A percentile compares a stretch with the other conserved stretches of the same genome.
These are phyloP conservation scores for Eimeria sp. DNA, from an alignment of 169 alveolate species.

Conservation along the genomic window DNA sequence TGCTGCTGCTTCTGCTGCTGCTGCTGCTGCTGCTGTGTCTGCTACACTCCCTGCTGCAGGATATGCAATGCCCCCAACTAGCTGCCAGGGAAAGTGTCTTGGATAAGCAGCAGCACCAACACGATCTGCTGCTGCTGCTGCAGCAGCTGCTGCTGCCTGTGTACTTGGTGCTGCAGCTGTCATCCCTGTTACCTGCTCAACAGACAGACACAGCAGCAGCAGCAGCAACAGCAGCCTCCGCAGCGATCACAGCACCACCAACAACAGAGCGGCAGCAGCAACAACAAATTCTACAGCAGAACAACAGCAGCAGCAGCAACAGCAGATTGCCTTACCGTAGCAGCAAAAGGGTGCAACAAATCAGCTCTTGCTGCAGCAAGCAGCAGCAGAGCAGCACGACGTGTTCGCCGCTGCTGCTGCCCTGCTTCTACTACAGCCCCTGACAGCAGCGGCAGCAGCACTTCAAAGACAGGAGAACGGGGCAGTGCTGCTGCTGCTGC, in stretches of 20 bases:
- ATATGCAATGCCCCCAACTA: not conserved
- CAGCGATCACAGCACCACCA: not conserved
- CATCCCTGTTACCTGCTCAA: not conserved
- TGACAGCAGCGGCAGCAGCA: not conserved
- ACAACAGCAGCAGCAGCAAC: no score
- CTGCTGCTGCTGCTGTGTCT: not conserved
- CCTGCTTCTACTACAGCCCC: not conserved
- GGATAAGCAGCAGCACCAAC: not conserved
- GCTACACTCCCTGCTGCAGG: not conserved
- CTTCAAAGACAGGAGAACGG: not conserved
- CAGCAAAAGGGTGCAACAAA: not conserved
- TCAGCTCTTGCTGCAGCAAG: slow-evolving; percentile 10
- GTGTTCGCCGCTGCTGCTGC: not conserved
- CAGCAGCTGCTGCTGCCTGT: no score
- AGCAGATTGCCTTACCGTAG: not conserved
- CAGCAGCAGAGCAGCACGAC: slow-evolving; percentile 17
- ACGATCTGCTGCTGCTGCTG: no score
- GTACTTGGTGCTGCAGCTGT: no score
- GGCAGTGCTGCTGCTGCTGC: slow-evolving; percentile 46
- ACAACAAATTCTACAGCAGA: no score
- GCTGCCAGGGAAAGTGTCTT: not conserved
- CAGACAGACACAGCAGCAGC: not conserved
- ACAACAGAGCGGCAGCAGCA: not conserved
- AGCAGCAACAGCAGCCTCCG: not conserved
- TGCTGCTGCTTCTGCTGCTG: slow-evolving; percentile 22